Conservation (phyloP, 306 rosid species). For the Macrotyloma uniflorum region DNA sequence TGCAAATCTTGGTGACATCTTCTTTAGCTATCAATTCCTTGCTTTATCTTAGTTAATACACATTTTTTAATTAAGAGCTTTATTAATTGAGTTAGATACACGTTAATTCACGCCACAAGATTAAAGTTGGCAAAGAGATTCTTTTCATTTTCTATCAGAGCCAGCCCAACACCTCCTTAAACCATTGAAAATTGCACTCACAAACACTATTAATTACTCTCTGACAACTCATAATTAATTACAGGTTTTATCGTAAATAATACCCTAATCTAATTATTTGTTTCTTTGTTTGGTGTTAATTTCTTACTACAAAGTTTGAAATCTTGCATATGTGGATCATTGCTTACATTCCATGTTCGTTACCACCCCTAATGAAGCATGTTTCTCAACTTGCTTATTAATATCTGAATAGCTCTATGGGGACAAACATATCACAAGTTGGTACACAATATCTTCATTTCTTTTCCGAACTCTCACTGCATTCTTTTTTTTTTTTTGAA, state of each 20-base stretch:
- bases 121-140: conserved; percentile 42
- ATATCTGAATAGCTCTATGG: not conserved
- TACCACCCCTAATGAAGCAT: conserved; percentile 54
- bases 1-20: conserved; percentile 53
- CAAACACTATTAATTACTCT: conserved; percentile 21
- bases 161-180: conserved; percentile 22
- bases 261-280: not conserved
- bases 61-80: not conserved
- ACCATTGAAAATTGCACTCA: conserved; percentile 25
- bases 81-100: conserved; percentile 33
- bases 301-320: not conserved
- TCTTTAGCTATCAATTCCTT: conserved; percentile 19
- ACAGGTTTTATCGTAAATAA: conserved; percentile 7
- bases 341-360: conserved; percentile 28
- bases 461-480: no score
- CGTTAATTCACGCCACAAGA: conserved; percentile 34
- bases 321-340: no score
- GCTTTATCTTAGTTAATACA: conserved; percentile 11
- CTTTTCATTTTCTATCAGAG: conserved; percentile 9
- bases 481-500: no score
- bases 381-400: conserved; percentile 20
- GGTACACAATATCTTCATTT: not conserved
- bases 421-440: not conserved
- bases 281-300: not conserved
- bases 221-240: conserved; percentile 6